phyloP scores from a whole-genome alignment of 257 asterid genomes.

The Solanum sparsipilum region DNA sequence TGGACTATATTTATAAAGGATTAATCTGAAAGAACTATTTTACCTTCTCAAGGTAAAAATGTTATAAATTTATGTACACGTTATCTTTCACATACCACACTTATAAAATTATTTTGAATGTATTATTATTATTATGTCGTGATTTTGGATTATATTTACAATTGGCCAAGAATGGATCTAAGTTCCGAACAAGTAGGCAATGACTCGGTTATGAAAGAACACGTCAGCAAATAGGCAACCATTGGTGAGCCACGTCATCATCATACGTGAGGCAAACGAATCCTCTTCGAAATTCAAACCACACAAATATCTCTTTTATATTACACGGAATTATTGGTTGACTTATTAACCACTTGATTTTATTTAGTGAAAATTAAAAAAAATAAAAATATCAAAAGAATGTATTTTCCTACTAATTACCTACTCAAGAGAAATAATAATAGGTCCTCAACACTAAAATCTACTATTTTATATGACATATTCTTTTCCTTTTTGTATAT shows the following conservation, averaged over 20 bases:
- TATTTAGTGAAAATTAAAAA: not conserved
- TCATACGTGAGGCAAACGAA: conserved; percentile 5
- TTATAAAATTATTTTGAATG: too few relatives aligned
- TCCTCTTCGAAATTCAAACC: conserved; percentile 16
- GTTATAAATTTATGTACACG: too few relatives aligned
- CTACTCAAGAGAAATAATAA: not conserved
- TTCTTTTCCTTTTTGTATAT: not conserved
- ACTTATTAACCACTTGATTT: conserved; percentile 16
- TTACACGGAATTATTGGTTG: conserved; percentile 30
- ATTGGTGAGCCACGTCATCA: conserved; percentile 28
- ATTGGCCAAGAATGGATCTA: not conserved
- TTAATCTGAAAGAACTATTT: too few relatives aligned
- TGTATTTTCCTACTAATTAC: not conserved
- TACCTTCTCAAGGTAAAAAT: not conserved
- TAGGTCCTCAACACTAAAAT: not conserved
- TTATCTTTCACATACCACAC: accelerated
- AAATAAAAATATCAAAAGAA: not conserved
- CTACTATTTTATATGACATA: not conserved
- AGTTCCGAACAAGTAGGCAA: not conserved
- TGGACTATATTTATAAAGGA: not conserved
- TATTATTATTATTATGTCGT: too few relatives aligned
- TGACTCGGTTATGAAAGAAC: not conserved
- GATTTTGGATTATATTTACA: not conserved
- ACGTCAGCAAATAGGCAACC: conserved; percentile 20
- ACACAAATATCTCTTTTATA: conserved; percentile 10